phyloP scores from a whole-genome alignment of 2,329 filamentous ascomycete genomes.

The Capronia coronata region DNA sequence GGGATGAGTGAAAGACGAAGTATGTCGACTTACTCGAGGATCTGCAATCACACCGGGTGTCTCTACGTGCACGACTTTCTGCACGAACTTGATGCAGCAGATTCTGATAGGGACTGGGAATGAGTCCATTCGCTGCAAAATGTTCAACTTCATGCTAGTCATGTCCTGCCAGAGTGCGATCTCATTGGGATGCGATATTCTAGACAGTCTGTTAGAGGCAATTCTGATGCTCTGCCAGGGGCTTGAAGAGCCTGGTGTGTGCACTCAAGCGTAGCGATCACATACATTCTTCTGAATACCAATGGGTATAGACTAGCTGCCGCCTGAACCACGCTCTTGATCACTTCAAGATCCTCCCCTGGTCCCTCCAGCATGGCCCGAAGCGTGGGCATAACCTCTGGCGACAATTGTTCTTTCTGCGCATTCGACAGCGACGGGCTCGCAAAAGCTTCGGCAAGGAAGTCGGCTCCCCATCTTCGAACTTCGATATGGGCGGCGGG shows the following conservation, averaged over 20 bases:
- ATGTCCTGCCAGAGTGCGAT: conserved; percentile 79
- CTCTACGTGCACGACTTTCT: conserved; percentile 86
- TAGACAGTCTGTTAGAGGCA: conserved; percentile 37
- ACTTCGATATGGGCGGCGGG: conserved; percentile 68
- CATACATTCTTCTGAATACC: conserved; percentile 90
- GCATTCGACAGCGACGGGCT: conserved; percentile 72
- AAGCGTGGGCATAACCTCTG: conserved; percentile 71
- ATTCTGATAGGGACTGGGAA: conserved; percentile 70
- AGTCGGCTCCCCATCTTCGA: conserved; percentile 92
- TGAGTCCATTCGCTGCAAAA: conserved; percentile 80
- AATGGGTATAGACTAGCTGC: conserved; percentile 89
- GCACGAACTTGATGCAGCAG: conserved; percentile 95
- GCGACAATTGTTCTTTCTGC: conserved; percentile 72
- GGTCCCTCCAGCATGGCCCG: conserved; percentile 62
- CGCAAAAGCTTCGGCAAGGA: conserved; percentile 90
- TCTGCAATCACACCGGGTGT: conserved; percentile 77
- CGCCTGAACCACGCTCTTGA: conserved; percentile 81
- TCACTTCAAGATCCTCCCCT: conserved; percentile 70
- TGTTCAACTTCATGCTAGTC: conserved; percentile 78
- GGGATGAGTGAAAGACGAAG: neutral
- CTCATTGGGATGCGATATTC: conserved; percentile 81
- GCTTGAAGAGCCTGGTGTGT: neutral
- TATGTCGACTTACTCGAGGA: conserved; percentile 59
- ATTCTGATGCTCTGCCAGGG: neutral
- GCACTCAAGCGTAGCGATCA: conserved; percentile 32